Evolutionary conservation across 129 eudicot genomes (phyloP), one percentile per base, ranked within the genome.

Genomic region (Pulicaria dysenterica): DNA sequence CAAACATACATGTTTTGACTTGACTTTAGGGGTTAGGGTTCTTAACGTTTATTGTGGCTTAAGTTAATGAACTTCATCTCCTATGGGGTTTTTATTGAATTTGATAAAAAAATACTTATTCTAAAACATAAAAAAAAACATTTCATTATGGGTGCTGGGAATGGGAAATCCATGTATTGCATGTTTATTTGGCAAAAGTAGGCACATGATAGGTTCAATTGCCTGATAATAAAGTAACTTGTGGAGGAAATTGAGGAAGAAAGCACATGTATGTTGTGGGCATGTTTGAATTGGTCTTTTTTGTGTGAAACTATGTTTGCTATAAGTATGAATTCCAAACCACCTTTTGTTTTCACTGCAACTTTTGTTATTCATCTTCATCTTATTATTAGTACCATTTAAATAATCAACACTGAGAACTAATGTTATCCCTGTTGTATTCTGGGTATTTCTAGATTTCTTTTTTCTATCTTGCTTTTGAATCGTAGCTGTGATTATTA

Each of bases 141-240:
- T 34, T 37, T 67, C 46, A 50, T 59, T 62, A 69, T 77, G 65
- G 64, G 64, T 69, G 69, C 7, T 68, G 73, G 70, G 31, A 24
- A 24, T 24, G 31, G 53, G 31, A 59, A 24, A 59, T 46, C 42
- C 62, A 74, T 38, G 31, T 48, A 10, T 78, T 70, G 70, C 77
- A 77, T 77, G 82, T 77, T 45, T 13, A 44, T 60, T 70, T 70
- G 72, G 71, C 41, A 69, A 77, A 70, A 31, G 72, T 77, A 51
- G 67, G 82, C 82, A 77, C 58, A 34, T 70, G 82, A 77, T 51
- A 34, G 64, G 77, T 77, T 69, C 76, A 19, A 51, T 77, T 69
- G 64, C 76, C 72, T 62, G 79, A 55, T n/a, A 9, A 65, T 24
- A 54, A 54, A 75, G 49, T 45, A 60, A 69, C 31, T 34, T 69